Evolutionary conservation across 1,139 yeast species (phyloP).

Genomic region (Saccharomyces hybrid): DNA sequence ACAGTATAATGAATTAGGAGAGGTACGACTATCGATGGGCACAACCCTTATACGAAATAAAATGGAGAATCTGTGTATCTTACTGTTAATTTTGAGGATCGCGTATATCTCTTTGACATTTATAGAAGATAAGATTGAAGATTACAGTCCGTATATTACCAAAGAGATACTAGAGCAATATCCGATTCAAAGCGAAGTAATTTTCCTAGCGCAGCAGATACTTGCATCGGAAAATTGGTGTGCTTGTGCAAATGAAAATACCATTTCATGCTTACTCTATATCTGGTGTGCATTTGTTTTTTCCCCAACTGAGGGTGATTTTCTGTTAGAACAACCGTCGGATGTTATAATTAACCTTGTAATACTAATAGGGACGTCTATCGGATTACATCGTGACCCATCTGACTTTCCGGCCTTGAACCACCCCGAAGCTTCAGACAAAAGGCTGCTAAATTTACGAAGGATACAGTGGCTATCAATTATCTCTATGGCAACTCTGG

Average conservation of each 20-base stretch:
- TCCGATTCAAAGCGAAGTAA: constrained; percentile 21
- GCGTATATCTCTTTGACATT: constrained; percentile 21
- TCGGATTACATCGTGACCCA: constrained; percentile 31
- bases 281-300: constrained; percentile 29
- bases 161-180: constrained; percentile 16
- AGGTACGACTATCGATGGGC: constrained; percentile 21
- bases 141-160: constrained; percentile 7
- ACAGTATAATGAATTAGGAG: constrained; percentile 13
- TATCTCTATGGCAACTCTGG: constrained; percentile 19
- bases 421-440: constrained; percentile 13
- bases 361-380: constrained; percentile 23
- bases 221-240: constrained; percentile 25
- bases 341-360: constrained; percentile 24
- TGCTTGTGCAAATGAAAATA: constrained; percentile 28
- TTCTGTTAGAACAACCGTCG: constrained; percentile 28
- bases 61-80: constrained; percentile 22
- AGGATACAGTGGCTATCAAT: constrained; percentile 25
- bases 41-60: constrained; percentile 22
- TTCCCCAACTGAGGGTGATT: constrained; percentile 31
- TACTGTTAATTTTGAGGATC: constrained; percentile 25
- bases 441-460: constrained; percentile 22
- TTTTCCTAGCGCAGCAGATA: constrained; percentile 20
- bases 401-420: constrained; percentile 19
- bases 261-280: constrained; percentile 23
- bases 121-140: constrained; percentile 12